Percentiles rank a stretch among this genome's conserved stretches.
phyloP scores from a whole-genome alignment of 2,329 filamentous ascomycete genomes.

The Uncinocarpus reesii region DNA sequence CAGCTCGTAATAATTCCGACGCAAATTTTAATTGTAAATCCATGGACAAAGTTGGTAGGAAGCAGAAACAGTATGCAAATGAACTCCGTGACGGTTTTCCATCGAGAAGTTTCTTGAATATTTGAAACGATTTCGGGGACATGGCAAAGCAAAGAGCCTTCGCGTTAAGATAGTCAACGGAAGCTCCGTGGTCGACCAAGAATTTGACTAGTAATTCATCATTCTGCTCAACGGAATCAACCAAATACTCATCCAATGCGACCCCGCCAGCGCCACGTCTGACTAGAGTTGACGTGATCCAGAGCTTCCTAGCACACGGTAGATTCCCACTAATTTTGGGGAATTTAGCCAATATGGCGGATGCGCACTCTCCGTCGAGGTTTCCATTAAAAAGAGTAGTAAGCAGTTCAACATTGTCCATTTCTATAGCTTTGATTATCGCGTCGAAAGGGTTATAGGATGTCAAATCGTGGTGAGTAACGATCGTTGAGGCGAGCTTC shows the following conservation, averaged over 20 bases:
- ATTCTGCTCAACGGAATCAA: slow-evolving; percentile 18
- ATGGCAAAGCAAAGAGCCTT: slow-evolving; percentile 19
- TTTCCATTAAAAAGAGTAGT: slow-evolving; percentile 39
- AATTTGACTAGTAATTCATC: slow-evolving; percentile 19
- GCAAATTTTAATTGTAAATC: slow-evolving; percentile 12
- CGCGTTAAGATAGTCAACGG: slow-evolving; percentile 21
- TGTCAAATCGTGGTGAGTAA: slow-evolving; percentile 45
- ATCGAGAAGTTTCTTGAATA: slow-evolving; percentile 16
- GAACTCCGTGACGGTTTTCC: slow-evolving; percentile 15
- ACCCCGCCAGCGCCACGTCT: slow-evolving; percentile 18
- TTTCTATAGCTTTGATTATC: slow-evolving; percentile 42
- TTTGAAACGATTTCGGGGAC: slow-evolving; percentile 8
- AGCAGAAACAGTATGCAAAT: slow-evolving; percentile 14
- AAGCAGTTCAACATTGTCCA: slow-evolving; percentile 40
- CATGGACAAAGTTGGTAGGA: slow-evolving; percentile 9
- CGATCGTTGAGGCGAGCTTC: slow-evolving; percentile 47
- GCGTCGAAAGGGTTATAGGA: slow-evolving; percentile 45
- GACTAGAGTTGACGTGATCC: slow-evolving; percentile 17
- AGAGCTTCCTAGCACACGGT: slow-evolving; percentile 15
- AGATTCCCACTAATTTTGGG: slow-evolving; percentile 11
- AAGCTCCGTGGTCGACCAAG: slow-evolving; percentile 19
- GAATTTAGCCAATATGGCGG: slow-evolving; percentile 34
- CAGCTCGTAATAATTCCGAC: slow-evolving; percentile 15
- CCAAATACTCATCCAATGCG: slow-evolving; percentile 17
- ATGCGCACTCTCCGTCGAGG: slow-evolving; percentile 35